Evolutionary conservation across 2,329 filamentous ascomycete species (phyloP), one percentile per base, ranked within the genome.

Genomic region (Talaromyces islandicus): DNA sequence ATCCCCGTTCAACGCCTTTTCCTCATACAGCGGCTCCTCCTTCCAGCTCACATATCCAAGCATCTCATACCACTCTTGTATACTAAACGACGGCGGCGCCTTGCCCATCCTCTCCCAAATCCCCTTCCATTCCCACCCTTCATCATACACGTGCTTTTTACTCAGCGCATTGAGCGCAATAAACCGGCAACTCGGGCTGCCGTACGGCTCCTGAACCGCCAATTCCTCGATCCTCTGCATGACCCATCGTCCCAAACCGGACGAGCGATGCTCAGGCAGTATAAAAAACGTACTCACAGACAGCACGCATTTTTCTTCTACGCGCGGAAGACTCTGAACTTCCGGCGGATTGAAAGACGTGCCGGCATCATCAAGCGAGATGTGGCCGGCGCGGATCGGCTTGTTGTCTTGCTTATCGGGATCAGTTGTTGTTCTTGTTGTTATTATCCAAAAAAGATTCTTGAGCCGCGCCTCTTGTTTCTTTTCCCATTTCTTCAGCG

Each of bases 21-120:
- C 61, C 12, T 58, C 32, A 53, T 66, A 66, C n/a, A 65, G 46
- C 10, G 59, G 59, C 60, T 69, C 65, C 12, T 64, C 64, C 60
- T 70, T 71, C 69, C 68, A 70, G 17, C 50, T 54, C 10, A 67
- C 65, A 64, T 68, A 71, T 1, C 68, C 69, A 46, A 65, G 54
- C 17, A 48, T 63, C 57, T 68, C 65, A 56, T 71, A 71, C 69
- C 68, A 70, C 30, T 65, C 63, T 50, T 62, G 53, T 3, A 63
- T 61, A 30, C 64, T 62, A n/a, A 69, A 64, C 4, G 25, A 24
- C 0, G 64, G 64, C 38, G 57, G 10, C 12, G 56, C 50, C 51
- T 55, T n/a, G 0, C 62, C 62, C 30, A 60, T 27, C 35, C n/a
- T 60, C 9, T 41, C 48, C 63, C 63, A 65, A 2, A 67, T n/a